These are phyloP conservation scores for Podila clonocystis DNA, from an alignment of 192 early-diverging fungal genomes.

Conservation along the genomic window DNA sequence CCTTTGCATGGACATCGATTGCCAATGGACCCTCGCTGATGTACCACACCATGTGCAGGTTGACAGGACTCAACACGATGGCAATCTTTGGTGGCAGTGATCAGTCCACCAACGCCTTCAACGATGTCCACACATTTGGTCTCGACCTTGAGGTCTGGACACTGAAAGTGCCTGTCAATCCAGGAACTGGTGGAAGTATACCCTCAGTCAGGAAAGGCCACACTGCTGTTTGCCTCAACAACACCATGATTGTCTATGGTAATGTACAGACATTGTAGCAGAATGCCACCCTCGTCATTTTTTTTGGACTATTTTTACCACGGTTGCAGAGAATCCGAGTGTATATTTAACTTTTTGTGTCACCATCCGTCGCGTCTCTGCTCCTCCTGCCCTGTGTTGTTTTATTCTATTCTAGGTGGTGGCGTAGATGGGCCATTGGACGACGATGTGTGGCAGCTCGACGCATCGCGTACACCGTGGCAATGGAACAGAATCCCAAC, in stretches of 20 bases:
- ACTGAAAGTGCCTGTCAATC: conserved; percentile 47
- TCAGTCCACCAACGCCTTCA: conserved; percentile 56
- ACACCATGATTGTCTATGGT: conserved; percentile 80
- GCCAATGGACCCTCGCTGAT: conserved; percentile 65
- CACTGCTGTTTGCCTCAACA: conserved; percentile 70
- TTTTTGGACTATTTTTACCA: neutral
- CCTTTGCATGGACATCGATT: conserved; percentile 66
- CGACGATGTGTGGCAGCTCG: conserved; percentile 61
- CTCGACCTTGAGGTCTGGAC: conserved; percentile 63
- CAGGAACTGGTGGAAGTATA: conserved; percentile 45
- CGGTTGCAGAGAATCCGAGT: neutral
- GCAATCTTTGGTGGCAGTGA: conserved; percentile 74
- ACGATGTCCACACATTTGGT: conserved; percentile 62
- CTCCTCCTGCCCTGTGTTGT: neutral
- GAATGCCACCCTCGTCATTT: neutral
- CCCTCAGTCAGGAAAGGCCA: conserved; percentile 70
- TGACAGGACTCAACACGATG: conserved; percentile 63
- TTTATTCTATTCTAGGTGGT: conserved; percentile 36
- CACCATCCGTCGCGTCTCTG: conserved; percentile 5
- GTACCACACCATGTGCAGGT: conserved; percentile 65
- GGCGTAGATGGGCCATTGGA: conserved; percentile 55
- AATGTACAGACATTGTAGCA: conserved; percentile 5
- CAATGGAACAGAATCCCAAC: conserved; percentile 40
- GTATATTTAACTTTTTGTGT: conserved; percentile 5
- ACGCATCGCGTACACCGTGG: conserved; percentile 50